These are phyloP conservation scores for Sequoia sempervirens DNA, from an alignment of 75 land plant species.

Conservation along the genomic window DNA sequence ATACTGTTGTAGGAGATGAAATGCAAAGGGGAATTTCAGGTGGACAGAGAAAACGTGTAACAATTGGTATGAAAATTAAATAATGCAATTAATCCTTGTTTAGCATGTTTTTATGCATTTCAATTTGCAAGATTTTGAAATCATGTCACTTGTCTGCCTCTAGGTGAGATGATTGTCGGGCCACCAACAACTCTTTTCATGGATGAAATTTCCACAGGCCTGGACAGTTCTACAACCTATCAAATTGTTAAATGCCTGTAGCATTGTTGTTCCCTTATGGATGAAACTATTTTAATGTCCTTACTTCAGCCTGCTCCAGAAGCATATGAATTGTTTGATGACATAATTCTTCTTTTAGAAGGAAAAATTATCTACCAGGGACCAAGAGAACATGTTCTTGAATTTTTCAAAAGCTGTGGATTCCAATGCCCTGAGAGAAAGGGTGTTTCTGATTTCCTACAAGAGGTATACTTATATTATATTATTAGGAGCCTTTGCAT, in stretches of 20 bases:
- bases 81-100: neutral
- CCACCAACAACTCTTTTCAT: constrained; percentile 28
- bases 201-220: constrained; percentile 37
- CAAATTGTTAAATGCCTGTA: constrained; percentile 17
- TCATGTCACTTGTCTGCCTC: neutral
- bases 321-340: constrained; percentile 29
- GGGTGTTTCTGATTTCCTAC: constrained; percentile 66
- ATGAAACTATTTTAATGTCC: constrained; percentile 30
- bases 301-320: constrained; percentile 39
- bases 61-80: constrained; percentile 45
- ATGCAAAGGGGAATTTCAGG: constrained; percentile 72
- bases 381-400: constrained; percentile 63
- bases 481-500: neutral
- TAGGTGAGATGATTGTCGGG: constrained; percentile 42
- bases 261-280: constrained; percentile 21
- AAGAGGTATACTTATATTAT: constrained; percentile 41
- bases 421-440: constrained; percentile 47
- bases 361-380: constrained; percentile 82
- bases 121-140: neutral
- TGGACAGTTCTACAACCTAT: constrained; percentile 31
- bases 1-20: constrained; percentile 62
- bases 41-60: constrained; percentile 69
- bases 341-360: constrained; percentile 38
- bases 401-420: constrained; percentile 62
- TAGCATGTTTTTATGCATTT: neutral